Evolutionary conservation across 1,139 yeast species (phyloP).

Genomic region (Petasospora fabianii): DNA sequence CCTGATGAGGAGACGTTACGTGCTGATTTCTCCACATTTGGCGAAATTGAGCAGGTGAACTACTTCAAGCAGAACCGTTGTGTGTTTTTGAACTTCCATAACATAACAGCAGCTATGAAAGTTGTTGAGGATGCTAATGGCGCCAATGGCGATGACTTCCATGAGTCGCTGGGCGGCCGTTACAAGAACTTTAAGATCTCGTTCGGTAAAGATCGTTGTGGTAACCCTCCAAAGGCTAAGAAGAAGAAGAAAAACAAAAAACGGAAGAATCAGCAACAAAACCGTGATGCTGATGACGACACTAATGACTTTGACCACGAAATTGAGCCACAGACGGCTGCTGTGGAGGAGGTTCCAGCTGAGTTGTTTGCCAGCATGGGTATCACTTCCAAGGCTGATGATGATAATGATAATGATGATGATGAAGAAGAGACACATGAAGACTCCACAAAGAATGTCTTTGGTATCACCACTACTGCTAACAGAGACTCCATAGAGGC

Average conservation of each 20-base stretch:
- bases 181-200: conserved; percentile 58
- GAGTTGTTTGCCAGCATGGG: conserved; percentile 25
- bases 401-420: conserved; percentile 4
- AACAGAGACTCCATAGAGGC: not conserved
- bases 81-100: conserved; percentile 76
- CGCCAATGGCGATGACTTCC: conserved; percentile 32
- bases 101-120: conserved; percentile 71
- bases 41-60: conserved; percentile 79
- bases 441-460: conserved; percentile 3
- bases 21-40: conserved; percentile 64
- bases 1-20: conserved; percentile 54
- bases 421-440: conserved; percentile 2
- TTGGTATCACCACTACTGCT: conserved; percentile 10
- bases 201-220: conserved; percentile 83
- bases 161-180: conserved; percentile 42
- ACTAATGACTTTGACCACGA: conserved; percentile 4
- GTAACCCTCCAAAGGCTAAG: conserved; percentile 58
- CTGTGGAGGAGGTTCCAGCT: conserved; percentile 18
- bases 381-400: conserved; percentile 14
- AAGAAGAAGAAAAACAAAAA: conserved; percentile 27
- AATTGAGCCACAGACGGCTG: conserved; percentile 4
- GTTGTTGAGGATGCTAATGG: conserved; percentile 66
- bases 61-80: conserved; percentile 71
- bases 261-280: conserved; percentile 9
- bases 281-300: conserved; percentile 1